Conservation (phyloP, 2,329 filamentous ascomycete genomes). For the Diaporthe nobilis region DNA sequence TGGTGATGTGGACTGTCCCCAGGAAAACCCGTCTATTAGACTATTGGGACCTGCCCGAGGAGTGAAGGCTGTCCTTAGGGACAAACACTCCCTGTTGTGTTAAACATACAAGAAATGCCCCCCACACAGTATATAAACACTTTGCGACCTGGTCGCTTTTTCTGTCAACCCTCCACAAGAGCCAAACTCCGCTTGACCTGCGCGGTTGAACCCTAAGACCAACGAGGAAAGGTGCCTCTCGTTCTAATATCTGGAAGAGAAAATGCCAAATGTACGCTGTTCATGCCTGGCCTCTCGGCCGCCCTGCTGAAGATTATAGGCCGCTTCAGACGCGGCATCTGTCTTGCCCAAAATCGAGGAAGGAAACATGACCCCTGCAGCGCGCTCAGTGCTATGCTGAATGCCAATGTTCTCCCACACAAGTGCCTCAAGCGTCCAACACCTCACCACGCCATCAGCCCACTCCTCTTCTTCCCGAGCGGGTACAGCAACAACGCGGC, state of each 20-base stretch:
- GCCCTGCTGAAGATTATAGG: slow-evolving; percentile 15
- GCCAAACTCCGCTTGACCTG: slow-evolving; percentile 4
- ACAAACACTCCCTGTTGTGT: neutral
- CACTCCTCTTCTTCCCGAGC: slow-evolving; percentile 23
- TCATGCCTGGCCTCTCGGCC: neutral
- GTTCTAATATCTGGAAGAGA: neutral
- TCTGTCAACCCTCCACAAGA: neutral
- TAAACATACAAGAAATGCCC: slow-evolving; percentile 8
- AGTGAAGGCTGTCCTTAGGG: neutral
- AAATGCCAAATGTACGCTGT: slow-evolving; percentile 18
- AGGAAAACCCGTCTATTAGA: slow-evolving; percentile 2
- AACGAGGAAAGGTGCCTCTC: neutral
- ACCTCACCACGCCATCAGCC: slow-evolving; percentile 18
- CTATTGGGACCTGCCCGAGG: slow-evolving; percentile 20
- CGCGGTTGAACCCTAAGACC: neutral
- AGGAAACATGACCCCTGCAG: slow-evolving; percentile 10
- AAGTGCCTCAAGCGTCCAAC: neutral
- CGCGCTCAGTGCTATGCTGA: neutral
- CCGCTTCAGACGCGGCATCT: slow-evolving; percentile 6
- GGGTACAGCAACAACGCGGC: slow-evolving; percentile 16
- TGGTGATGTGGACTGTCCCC: slow-evolving; percentile 26
- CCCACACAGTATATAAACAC: neutral
- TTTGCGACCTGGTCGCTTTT: neutral
- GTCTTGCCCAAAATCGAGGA: neutral
- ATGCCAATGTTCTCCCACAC: neutral